These are phyloP conservation scores for Paramecium sexaurelia DNA, from an alignment of 73 alveolate genomes.

Conservation along the genomic window DNA sequence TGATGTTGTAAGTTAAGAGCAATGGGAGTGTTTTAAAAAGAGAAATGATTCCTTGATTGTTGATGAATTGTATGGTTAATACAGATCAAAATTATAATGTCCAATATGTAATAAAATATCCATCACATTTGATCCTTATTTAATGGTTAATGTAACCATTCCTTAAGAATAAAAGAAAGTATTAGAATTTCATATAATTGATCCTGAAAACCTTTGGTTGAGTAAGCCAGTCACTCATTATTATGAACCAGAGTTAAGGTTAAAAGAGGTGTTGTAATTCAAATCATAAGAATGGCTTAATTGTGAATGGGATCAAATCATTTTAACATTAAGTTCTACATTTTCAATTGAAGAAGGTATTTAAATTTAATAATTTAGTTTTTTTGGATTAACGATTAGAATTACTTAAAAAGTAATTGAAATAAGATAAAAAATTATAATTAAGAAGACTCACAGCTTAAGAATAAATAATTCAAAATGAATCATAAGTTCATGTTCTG, in stretches of 20 bases:
- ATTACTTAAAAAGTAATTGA: background rate
- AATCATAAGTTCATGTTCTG: background rate
- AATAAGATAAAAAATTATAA: background rate
- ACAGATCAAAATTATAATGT: background rate
- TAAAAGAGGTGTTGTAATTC: background rate
- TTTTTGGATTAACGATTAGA: background rate
- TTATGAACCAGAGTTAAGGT: constrained; percentile 3
- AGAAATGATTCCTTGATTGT: constrained; percentile 13
- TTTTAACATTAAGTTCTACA: background rate
- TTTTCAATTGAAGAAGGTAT: background rate
- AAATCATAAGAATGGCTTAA: constrained; percentile 6
- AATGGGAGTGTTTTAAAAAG: constrained; percentile 11
- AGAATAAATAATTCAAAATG: background rate
- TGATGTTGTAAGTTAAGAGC: background rate
- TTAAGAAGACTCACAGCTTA: background rate
- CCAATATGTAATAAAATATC: background rate
- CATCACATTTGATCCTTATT: constrained; percentile 24
- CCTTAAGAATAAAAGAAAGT: background rate
- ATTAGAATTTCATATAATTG: background rate
- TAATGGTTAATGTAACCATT: constrained; percentile 16
- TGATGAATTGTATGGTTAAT: constrained; percentile 4
- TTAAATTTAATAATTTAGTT: background rate
- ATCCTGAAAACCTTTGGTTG: background rate
- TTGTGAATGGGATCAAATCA: constrained; percentile 24
- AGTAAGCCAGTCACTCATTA: background rate